Base-by-base conservation (phyloP, 257 asterid species). In the Cynanchum wilfordii region DNA sequence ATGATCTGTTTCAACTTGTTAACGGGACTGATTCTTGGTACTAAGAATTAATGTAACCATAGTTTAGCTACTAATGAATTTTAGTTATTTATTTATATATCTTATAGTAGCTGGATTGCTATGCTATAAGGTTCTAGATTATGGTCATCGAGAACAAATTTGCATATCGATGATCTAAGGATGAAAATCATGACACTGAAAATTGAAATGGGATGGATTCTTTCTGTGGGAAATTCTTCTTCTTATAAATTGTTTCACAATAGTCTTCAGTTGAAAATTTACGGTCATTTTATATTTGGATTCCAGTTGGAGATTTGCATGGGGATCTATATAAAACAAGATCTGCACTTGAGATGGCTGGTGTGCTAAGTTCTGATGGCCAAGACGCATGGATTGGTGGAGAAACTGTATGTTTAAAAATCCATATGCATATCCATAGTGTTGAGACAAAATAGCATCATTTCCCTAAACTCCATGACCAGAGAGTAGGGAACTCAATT, bases 281-380 rank as follows among this genome's bases (percentile, higher is more conserved):
- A 24, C 67, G 58, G 45, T 10, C 51, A 11, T 55, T 29, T 16
- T 24, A 7, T n/a, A n/a, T 44, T 57, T 2, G n/a, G 22, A 5
- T 78, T 27, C 38, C 56, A 91, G 98, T 94, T 75, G 98, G 98
- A 75, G 98, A 94, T 82, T 80, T 94, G 88, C 98, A 94, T 62
- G 98, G 98, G 60, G 98, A 94, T 87, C 91, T 94, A 65, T 84
- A 77, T 73, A 94, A 94, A 83, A 95, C 97, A 62, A 91, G 91
- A 86, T 77, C 79, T 75, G 98, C 98, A 57, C 97, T 94, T 85
- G 90, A 87, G 87, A 85, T 90, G 79, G 98, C 96, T 62, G 96
- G 95, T 56, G 88, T 94, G 49, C 80, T 91, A 77, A 89, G 97
- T 85, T 75, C 92, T 65, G 97, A 91, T 82, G 95, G 85, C 59